Evolutionary conservation across 2,329 filamentous ascomycete genomes (phyloP), one percentile per base, ranked within the genome.

Genomic region (Cladophialophora carrionii): DNA sequence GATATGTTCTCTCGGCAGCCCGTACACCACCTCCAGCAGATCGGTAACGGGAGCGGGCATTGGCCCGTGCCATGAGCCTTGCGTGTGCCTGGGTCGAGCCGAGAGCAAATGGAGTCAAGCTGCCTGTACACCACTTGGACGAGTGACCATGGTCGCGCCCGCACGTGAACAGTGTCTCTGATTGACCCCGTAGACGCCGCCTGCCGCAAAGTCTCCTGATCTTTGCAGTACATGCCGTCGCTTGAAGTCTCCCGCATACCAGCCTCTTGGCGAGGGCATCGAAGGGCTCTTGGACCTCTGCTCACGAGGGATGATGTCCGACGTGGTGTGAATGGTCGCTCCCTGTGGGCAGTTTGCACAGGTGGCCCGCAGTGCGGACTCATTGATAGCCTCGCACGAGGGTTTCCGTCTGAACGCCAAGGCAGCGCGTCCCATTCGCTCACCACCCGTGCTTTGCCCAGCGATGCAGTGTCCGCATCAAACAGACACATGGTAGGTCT

Each of bases 101-200:
- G 57, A 34, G 26, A 48, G 31, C 2, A 51, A 29, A 26, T 10
- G 48, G 4, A 51, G 48, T 22, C 20, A 51, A 24, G 48, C 48
- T 6, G 14, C 22, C 48, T 26, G 10, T 24, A 54, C 17, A 54
- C 12, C 52, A 34, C 14, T 49, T 49, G 46, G n/a, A 22, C 49
- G 14, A 51, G 41, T 60, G 52, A 37, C 54, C 32, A 51, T 52
- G 53, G 53, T 49, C 49, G 46, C 20, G 20, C n/a, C 2, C 14
- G 26, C n/a, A 12, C 48, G 31, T 51, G 32, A 32, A 52, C n/a
- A 6, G 52, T n/a, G 29, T 55, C 31, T 53, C 26, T 53, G 54
- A 57, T 57, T 63, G 61, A 46, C n/a, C 31, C 61, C n/a, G 14
- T 63, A 57, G 46, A 31, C 61, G 61, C 61, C 48, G 17, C 17